Evolutionary conservation across 177 flowering plant species (phyloP).

Genomic region (Vitis hybrid): DNA sequence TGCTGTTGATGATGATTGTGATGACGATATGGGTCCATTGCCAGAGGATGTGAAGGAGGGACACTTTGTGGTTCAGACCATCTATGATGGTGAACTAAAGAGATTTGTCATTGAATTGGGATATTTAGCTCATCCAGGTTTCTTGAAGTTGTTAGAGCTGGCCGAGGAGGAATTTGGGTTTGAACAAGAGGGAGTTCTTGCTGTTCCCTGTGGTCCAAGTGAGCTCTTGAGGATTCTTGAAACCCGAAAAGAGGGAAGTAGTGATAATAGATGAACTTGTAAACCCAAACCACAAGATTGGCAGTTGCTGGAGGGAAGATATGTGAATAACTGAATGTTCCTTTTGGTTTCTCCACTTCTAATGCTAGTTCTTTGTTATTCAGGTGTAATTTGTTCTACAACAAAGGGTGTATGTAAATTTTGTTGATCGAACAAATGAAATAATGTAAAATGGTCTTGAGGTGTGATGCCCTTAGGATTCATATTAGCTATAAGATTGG

Average conservation of each 20-base stretch:
- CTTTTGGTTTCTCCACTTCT: no score
- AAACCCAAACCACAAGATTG: no score
- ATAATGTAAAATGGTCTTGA: no score
- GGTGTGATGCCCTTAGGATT: no score
- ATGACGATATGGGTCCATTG: not conserved
- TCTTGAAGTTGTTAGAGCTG: constrained; percentile 25
- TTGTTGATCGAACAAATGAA: no score
- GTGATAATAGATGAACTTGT: not conserved
- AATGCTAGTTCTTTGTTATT: no score
- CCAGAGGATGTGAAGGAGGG: constrained; percentile 19
- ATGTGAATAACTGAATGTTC: no score
- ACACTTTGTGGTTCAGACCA: constrained; percentile 30
- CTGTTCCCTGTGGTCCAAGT: constrained; percentile 25
- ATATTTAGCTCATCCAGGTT: constrained; percentile 18
- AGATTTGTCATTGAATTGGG: constrained; percentile 24
- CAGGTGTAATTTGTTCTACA: no score
- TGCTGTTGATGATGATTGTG: not conserved
- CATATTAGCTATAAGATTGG: no score
- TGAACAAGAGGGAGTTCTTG: constrained; percentile 28
- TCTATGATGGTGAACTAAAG: constrained; percentile 11
- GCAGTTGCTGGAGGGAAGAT: no score
- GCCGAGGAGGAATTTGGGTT: constrained; percentile 35
- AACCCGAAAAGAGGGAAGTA: not conserved
- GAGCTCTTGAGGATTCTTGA: constrained; percentile 20
- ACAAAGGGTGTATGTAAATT: no score